Evolutionary conservation across 208 protist genomes (phyloP).

Genomic region (Naegleria fowleri): DNA sequence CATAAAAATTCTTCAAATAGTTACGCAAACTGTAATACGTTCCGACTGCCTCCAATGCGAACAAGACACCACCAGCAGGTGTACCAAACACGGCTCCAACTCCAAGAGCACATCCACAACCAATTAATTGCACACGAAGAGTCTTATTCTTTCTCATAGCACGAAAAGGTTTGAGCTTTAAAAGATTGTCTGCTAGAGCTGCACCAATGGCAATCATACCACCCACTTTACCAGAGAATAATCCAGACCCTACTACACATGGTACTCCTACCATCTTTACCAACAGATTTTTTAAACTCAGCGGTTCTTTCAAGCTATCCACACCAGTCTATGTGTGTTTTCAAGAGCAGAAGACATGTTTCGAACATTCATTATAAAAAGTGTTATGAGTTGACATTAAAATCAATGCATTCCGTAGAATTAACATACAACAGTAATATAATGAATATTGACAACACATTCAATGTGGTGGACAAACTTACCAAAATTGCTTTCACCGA

Average conservation of each 20-base stretch:
- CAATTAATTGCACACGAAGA: background rate
- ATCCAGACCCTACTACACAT: background rate
- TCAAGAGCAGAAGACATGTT: too few relatives aligned
- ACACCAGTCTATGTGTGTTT: background rate
- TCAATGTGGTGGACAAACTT: background rate
- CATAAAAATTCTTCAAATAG: background rate
- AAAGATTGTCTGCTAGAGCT: background rate
- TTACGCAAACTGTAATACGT: background rate
- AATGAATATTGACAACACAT: too few relatives aligned
- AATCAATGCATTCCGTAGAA: background rate
- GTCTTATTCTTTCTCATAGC: slow-evolving; percentile 1
- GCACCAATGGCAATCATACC: background rate
- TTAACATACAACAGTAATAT: background rate
- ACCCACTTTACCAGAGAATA: background rate
- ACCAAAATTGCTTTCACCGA: background rate
- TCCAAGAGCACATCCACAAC: background rate
- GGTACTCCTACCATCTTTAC: background rate
- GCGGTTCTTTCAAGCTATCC: background rate
- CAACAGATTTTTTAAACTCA: background rate
- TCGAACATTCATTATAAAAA: too few relatives aligned
- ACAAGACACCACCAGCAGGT: background rate
- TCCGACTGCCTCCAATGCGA: background rate
- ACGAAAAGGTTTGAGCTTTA: background rate
- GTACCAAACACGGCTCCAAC: background rate
- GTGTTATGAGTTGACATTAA: too few relatives aligned